Evolutionary conservation across 169 alveolate genomes (phyloP).

Genomic region (Babesia ovata): DNA sequence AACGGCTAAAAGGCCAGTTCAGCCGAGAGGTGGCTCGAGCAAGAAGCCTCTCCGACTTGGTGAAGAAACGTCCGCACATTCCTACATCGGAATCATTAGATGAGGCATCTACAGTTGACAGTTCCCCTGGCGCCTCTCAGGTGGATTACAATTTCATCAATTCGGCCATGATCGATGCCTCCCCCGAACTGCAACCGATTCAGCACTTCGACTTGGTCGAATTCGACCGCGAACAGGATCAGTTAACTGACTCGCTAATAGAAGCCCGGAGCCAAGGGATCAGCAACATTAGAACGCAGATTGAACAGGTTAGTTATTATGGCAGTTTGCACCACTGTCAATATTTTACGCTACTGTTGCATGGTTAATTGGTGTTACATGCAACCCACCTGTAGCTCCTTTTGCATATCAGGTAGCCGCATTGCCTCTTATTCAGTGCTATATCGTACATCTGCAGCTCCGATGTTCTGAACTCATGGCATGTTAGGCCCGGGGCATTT

Average conservation of each 20-base stretch:
- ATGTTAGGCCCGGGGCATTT: slow-evolving; percentile 56
- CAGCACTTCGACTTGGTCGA: slow-evolving; percentile 30
- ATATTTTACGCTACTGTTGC: neutral
- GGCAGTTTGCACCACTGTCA: neutral
- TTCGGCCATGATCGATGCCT: slow-evolving; percentile 40
- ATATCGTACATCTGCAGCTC: neutral
- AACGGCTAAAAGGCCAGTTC: slow-evolving; percentile 43
- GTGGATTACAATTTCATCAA: slow-evolving; percentile 56
- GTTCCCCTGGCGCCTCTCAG: slow-evolving; percentile 7
- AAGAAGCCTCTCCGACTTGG: slow-evolving; percentile 26
- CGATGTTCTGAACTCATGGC: neutral
- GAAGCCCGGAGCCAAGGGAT: slow-evolving; percentile 52
- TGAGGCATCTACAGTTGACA: slow-evolving; percentile 38
- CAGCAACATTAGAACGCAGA: slow-evolving; percentile 34
- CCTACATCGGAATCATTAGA: slow-evolving; percentile 17
- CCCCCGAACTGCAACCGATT: slow-evolving; percentile 7
- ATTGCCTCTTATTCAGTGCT: neutral
- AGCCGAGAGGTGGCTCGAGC: slow-evolving; percentile 53
- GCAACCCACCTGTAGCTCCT: too few species aligned
- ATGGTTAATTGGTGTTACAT: neutral
- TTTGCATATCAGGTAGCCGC: too few species aligned
- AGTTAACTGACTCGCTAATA: slow-evolving; percentile 50
- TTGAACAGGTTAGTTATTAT: slow-evolving; percentile 33
- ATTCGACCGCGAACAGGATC: slow-evolving; percentile 5
- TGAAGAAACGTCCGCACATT: slow-evolving; percentile 17